These are phyloP conservation scores for Durusdinium trenchii DNA, from an alignment of 73 alveolate genomes.

Conservation along the genomic window DNA sequence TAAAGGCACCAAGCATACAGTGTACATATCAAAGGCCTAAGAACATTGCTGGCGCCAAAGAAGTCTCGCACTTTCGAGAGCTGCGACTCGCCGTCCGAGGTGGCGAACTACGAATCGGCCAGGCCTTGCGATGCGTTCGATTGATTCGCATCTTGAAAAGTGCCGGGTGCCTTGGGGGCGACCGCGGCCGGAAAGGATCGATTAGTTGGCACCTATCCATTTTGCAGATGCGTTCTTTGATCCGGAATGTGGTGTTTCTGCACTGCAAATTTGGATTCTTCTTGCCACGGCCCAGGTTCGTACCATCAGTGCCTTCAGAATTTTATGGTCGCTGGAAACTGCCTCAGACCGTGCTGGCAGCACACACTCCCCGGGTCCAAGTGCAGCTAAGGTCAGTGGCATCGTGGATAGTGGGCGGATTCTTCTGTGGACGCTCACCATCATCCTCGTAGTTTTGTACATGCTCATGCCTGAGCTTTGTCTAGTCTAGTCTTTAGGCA, in stretches of 20 bases:
- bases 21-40: too few relatives aligned
- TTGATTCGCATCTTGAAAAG: slow-evolving; percentile 70
- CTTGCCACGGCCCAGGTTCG: slow-evolving; percentile 10
- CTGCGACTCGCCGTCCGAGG: not conserved
- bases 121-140: slow-evolving; percentile 90
- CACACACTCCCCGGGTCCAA: not conserved
- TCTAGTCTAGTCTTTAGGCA: not conserved
- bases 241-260: too few relatives aligned
- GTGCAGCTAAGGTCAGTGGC: slow-evolving; percentile 76
- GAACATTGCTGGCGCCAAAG: too few relatives aligned
- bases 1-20: too few relatives aligned
- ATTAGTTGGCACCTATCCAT: not conserved
- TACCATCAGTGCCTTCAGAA: slow-evolving; percentile 77
- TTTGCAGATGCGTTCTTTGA: not conserved
- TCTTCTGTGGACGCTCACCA: slow-evolving; percentile 87
- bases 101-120: slow-evolving; percentile 86
- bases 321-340: slow-evolving; percentile 76
- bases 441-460: slow-evolving; percentile 71
- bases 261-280: too few relatives aligned
- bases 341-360: not conserved
- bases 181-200: too few relatives aligned
- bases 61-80: too few relatives aligned
- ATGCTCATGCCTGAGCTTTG: slow-evolving; percentile 39
- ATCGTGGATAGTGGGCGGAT: slow-evolving; percentile 92
- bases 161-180: not conserved